These are phyloP conservation scores for Articulospora tetracladia DNA, from an alignment of 495 filamentous ascomycete genomes.

Conservation along the genomic window DNA sequence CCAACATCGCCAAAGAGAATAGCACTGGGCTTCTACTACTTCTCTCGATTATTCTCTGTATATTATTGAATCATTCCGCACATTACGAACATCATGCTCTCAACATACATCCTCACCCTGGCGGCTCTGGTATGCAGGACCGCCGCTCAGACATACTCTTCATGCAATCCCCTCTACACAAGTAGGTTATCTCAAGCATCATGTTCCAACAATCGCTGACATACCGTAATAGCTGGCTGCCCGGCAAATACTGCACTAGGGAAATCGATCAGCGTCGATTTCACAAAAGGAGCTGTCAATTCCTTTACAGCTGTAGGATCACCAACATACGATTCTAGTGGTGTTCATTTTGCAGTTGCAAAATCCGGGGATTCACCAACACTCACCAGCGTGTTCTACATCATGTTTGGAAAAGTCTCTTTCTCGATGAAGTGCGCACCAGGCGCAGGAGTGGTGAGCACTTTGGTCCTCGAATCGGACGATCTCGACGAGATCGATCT, in stretches of 20 bases:
- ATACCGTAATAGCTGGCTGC: conserved; percentile 43
- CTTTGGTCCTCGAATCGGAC: conserved; percentile 70
- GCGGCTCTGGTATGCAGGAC: conserved; percentile 20
- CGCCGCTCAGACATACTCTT: conserved; percentile 64
- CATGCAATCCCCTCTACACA: conserved; percentile 65
- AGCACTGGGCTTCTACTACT: no score
- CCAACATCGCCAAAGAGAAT: no score
- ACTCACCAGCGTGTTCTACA: conserved; percentile 68
- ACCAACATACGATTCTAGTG: conserved; percentile 66
- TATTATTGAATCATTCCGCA: conserved; percentile 1
- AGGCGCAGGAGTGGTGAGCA: conserved; percentile 63
- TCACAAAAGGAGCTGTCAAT: conserved; percentile 65
- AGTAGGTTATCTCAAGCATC: conserved; percentile 43
- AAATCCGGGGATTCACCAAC: conserved; percentile 78
- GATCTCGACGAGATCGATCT: conserved; percentile 79
- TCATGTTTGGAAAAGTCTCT: conserved; percentile 63
- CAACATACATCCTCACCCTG: conserved; percentile 12
- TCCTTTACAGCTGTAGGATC: conserved; percentile 67
- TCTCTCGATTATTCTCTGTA: conserved; percentile 13
- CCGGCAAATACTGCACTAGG: conserved; percentile 79
- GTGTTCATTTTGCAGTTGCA: conserved; percentile 81
- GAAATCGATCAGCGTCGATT: conserved; percentile 73
- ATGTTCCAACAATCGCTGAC: background rate
- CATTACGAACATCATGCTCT: conserved; percentile 16
- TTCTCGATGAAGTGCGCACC: conserved; percentile 56